Conservation (phyloP, 768 basidiomycete genomes). For the Mycena haematopus region DNA sequence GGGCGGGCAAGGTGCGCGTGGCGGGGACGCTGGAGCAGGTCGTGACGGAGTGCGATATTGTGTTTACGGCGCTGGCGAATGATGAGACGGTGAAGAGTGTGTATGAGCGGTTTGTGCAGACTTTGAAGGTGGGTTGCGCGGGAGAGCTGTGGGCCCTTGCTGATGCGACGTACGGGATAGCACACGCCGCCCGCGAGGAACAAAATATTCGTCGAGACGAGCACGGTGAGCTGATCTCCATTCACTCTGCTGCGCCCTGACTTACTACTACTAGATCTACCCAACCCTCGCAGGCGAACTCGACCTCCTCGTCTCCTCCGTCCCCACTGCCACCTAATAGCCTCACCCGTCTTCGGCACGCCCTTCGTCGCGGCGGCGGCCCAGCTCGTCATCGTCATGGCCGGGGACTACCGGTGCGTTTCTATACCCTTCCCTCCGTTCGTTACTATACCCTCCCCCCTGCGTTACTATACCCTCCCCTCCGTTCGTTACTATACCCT, state of each 20-base stretch:
- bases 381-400: slow-evolving; percentile 76
- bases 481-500: no score
- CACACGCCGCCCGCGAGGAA: slow-evolving; percentile 49
- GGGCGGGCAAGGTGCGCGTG: slow-evolving; percentile 57
- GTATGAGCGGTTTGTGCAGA: slow-evolving; percentile 64
- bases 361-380: slow-evolving; percentile 70
- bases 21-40: slow-evolving; percentile 65
- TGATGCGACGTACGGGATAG: slow-evolving; percentile 43
- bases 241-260: no score
- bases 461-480: no score
- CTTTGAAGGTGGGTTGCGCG: slow-evolving; percentile 54
- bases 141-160: neutral
- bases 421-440: no score
- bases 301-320: slow-evolving; percentile 66
- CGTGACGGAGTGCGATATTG: slow-evolving; percentile 71
- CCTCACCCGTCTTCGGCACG: slow-evolving; percentile 79
- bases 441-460: no score
- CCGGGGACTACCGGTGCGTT: slow-evolving; percentile 68
- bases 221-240: slow-evolving; percentile 69
- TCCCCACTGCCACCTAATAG: slow-evolving; percentile 70
- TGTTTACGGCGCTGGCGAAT: slow-evolving; percentile 75
- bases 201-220: slow-evolving; percentile 87
- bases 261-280: slow-evolving; percentile 50
- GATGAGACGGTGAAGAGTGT: slow-evolving; percentile 73
- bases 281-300: slow-evolving; percentile 69